These are phyloP conservation scores for Phaeosphaeriaceae sp. DNA, from an alignment of 2,329 filamentous ascomycete species.

Conservation along the genomic window DNA sequence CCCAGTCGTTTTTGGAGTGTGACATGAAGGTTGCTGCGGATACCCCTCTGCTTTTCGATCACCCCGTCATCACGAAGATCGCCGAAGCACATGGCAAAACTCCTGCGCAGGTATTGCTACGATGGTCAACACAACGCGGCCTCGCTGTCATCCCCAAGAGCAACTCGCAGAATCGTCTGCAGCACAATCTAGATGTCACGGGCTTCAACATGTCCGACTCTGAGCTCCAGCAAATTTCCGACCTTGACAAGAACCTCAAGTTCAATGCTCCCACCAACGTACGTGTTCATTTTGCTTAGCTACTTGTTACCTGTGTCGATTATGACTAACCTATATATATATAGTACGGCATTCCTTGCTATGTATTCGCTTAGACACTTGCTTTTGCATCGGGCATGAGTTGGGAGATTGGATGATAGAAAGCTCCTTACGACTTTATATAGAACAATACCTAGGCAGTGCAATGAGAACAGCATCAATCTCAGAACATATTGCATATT, in stretches of 20 bases:
- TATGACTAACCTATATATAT: slow-evolving; percentile 2
- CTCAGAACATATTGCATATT: too few species aligned
- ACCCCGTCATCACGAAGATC: slow-evolving; percentile 69
- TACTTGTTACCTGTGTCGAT: not conserved
- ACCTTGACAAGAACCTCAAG: slow-evolving; percentile 39
- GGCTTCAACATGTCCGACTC: slow-evolving; percentile 37
- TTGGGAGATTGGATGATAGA: not conserved
- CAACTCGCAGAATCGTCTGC: slow-evolving; percentile 36
- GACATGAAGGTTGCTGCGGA: slow-evolving; percentile 43
- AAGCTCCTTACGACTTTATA: too few species aligned
- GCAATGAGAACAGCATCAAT: too few species aligned
- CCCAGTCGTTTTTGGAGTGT: slow-evolving; percentile 53
- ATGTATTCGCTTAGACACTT: slow-evolving; percentile 39
- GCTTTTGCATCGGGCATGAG: not conserved
- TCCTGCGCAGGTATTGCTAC: slow-evolving; percentile 79
- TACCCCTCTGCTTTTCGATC: slow-evolving; percentile 41
- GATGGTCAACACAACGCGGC: slow-evolving; percentile 81
- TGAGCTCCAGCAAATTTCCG: slow-evolving; percentile 41
- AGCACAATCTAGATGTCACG: slow-evolving; percentile 42
- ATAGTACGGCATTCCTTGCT: slow-evolving; percentile 46
- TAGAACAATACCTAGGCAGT: slow-evolving; percentile 6
- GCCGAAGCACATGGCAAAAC: slow-evolving; percentile 69
- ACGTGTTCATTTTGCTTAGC: slow-evolving; percentile 21
- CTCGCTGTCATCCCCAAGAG: slow-evolving; percentile 49
- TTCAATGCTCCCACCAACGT: slow-evolving; percentile 46